Conservation (phyloP, 1,284 basidiomycete species). For the Malassezia equina region DNA sequence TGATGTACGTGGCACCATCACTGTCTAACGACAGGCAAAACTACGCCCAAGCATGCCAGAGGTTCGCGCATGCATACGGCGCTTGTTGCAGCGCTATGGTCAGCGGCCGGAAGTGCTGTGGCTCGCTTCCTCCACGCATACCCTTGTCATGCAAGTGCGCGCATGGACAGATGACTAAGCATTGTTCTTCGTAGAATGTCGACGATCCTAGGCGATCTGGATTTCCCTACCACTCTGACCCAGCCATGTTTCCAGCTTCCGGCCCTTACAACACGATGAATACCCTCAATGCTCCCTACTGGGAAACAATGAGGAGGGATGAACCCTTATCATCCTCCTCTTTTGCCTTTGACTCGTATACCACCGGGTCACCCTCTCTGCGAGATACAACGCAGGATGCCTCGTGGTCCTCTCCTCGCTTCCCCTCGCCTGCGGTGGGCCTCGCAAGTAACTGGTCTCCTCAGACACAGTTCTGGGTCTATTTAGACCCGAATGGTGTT, state of each 20-base stretch:
- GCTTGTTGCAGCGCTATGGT: slow-evolving; percentile 4
- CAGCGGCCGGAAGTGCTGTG: background rate
- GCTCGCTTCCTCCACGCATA: background rate
- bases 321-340: background rate
- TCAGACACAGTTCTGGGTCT: slow-evolving; percentile 73
- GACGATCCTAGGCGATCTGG: background rate
- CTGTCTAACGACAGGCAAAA: background rate
- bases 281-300: background rate
- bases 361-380: background rate
- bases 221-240: background rate
- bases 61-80: background rate
- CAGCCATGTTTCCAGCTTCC: background rate
- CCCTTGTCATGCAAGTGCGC: background rate
- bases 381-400: background rate
- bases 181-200: background rate
- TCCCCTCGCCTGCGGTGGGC: background rate
- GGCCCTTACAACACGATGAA: background rate
- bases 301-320: background rate
- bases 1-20: background rate
- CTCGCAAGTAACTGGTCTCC: slow-evolving; percentile 47
- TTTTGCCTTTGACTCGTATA: background rate
- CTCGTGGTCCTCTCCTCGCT: background rate
- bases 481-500: slow-evolving; percentile 77
- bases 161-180: background rate
- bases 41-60: background rate